A percentile compares a stretch with the other conserved stretches of the same genome.
phyloP scores from a whole-genome alignment of 1,284 basidiomycete genomes.

The Boletellus deceptivus region DNA sequence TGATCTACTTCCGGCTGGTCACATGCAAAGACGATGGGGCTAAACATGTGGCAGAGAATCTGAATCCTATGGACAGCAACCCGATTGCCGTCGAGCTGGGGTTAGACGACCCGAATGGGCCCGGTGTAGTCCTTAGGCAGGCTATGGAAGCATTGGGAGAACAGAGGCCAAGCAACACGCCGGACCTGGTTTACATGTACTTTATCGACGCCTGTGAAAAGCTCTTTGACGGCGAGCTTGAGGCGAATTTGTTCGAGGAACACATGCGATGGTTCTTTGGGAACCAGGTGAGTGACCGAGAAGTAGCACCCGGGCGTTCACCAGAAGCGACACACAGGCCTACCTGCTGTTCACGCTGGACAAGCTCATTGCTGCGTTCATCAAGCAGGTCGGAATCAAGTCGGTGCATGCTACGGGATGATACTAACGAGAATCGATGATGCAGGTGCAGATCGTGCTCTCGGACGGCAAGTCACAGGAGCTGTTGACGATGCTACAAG shows the following conservation, averaged over 20 bases:
- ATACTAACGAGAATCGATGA: slow-evolving; percentile 17
- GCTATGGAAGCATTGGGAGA: slow-evolving; percentile 51
- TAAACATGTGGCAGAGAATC: slow-evolving; percentile 56
- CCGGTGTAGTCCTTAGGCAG: slow-evolving; percentile 63
- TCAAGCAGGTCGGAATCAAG: slow-evolving; percentile 69
- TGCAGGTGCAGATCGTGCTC: slow-evolving; percentile 81
- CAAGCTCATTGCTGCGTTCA: slow-evolving; percentile 82
- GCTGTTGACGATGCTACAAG: slow-evolving; percentile 62
- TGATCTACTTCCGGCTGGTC: slow-evolving; percentile 86
- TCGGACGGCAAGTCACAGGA: slow-evolving; percentile 73
- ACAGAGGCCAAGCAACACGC: slow-evolving; percentile 34
- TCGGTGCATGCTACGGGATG: not conserved
- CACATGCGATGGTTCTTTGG: slow-evolving; percentile 97
- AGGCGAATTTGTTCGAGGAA: slow-evolving; percentile 89
- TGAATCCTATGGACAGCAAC: slow-evolving; percentile 61
- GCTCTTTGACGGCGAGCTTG: slow-evolving; percentile 90
- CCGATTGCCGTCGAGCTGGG: slow-evolving; percentile 73
- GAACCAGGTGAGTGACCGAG: slow-evolving; percentile 66
- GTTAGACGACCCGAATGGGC: slow-evolving; percentile 73
- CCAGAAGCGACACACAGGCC: slow-evolving; percentile 48
- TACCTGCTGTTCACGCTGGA: slow-evolving; percentile 91
- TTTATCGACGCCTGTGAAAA: slow-evolving; percentile 91
- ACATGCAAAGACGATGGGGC: slow-evolving; percentile 83
- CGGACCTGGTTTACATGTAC: slow-evolving; percentile 81
- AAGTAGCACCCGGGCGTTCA: not conserved